Evolutionary conservation across 352 stramenopile genomes (phyloP).

Genomic region (Halophytophthora polymorphica): DNA sequence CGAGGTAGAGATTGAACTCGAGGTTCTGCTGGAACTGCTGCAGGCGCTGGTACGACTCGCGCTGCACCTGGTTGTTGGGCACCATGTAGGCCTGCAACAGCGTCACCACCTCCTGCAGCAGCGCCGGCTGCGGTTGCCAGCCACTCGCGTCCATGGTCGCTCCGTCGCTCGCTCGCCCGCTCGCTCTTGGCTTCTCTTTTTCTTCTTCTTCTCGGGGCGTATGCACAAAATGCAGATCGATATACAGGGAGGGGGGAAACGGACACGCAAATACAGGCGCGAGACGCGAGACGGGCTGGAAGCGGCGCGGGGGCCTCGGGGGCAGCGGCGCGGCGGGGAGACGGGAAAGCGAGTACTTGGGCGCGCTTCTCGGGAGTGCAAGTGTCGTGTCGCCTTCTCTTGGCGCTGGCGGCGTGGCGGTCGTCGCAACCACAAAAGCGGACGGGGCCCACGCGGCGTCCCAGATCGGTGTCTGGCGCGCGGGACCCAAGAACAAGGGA

Average conservation of each 20-base stretch:
- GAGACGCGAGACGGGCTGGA: background rate
- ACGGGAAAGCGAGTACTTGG: background rate
- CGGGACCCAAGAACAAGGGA: too few relatives aligned
- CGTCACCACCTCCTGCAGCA: slow-evolving; percentile 74
- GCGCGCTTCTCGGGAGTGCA: background rate
- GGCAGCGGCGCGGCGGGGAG: background rate
- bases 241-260: background rate
- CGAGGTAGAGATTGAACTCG: slow-evolving; percentile 88
- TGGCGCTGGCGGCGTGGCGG: too few relatives aligned
- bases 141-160: slow-evolving; percentile 28
- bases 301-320: background rate
- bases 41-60: slow-evolving; percentile 75
- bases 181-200: slow-evolving; percentile 4
- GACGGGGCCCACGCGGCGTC: too few relatives aligned
- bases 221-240: too few relatives aligned
- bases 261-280: slow-evolving; percentile 3
- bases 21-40: slow-evolving; percentile 88
- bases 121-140: slow-evolving; percentile 74
- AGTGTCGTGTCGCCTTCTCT: too few relatives aligned
- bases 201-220: background rate
- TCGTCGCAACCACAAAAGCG: too few relatives aligned
- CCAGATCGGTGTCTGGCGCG: too few relatives aligned
- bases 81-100: slow-evolving; percentile 81
- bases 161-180: background rate
- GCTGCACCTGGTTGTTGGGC: slow-evolving; percentile 84